phyloP scores from a whole-genome alignment of 805 yeast species.

The Hanseniaspora jakobsenii region DNA sequence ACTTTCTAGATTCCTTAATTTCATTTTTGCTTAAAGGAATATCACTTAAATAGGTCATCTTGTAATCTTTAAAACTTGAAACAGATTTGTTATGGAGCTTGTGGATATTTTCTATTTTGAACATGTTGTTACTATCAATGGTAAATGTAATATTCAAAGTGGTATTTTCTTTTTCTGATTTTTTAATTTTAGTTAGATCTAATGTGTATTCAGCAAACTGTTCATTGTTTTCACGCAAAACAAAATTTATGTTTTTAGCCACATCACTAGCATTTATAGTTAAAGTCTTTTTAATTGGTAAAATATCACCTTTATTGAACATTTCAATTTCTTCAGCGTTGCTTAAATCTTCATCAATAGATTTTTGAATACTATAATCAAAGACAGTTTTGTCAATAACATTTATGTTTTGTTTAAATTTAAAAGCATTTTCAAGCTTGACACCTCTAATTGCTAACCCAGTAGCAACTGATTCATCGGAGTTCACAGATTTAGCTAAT shows the following conservation, averaged over 20 bases:
- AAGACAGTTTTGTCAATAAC: conserved; percentile 45
- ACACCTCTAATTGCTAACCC: conserved; percentile 85
- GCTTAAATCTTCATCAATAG: too few relatives aligned
- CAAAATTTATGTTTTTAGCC: not conserved
- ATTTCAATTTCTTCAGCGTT: conserved; percentile 19
- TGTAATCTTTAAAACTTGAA: not conserved
- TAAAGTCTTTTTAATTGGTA: conserved; percentile 34
- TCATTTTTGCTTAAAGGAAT: conserved; percentile 18
- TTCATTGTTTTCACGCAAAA: not conserved
- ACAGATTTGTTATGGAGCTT: conserved; percentile 18
- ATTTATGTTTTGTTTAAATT: conserved; percentile 44
- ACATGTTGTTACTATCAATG: conserved; percentile 20
- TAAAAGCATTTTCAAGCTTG: conserved; percentile 53
- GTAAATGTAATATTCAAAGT: not conserved
- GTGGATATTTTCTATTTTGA: conserved; percentile 18
- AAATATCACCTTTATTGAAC: conserved; percentile 25
- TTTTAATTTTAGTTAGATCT: not conserved
- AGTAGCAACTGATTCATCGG: conserved; percentile 87
- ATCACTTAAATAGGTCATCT: not conserved
- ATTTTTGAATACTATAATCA: too few relatives aligned
- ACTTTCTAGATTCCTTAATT: conserved; percentile 30
- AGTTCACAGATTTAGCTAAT: conserved; percentile 74
- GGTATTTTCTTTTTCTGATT: not conserved
- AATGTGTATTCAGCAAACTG: not conserved
- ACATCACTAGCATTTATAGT: conserved; percentile 28